phyloP scores from a whole-genome alignment of 192 early-diverging fungal genomes.

The Spizellomyces punctatus region DNA sequence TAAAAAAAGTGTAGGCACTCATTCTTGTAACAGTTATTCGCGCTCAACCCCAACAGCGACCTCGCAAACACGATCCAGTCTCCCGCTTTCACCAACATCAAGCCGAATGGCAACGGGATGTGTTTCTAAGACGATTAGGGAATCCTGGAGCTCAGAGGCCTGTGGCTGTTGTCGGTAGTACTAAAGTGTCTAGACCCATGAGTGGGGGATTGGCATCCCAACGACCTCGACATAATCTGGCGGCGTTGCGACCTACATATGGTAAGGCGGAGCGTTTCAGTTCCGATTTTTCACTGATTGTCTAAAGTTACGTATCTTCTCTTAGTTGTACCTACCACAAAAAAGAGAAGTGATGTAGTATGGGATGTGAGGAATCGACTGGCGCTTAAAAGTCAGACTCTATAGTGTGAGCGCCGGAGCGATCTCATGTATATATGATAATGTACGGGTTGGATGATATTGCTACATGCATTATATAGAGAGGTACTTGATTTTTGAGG shows the following conservation, averaged over 20 bases:
- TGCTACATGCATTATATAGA: too few species aligned
- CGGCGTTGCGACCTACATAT: conserved; percentile 11
- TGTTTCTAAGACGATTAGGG: conserved; percentile 28
- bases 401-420: too few species aligned
- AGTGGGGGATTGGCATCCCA: background rate
- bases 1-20: too few species aligned
- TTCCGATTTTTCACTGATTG: background rate
- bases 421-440: too few species aligned
- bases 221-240: conserved; percentile 2
- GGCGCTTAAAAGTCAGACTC: background rate
- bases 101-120: conserved; percentile 28
- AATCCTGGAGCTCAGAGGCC: background rate
- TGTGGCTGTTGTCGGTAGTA: background rate
- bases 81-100: conserved; percentile 37
- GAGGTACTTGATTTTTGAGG: too few species aligned
- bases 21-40: too few species aligned
- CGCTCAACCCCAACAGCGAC: background rate
- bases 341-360: conserved; percentile 31
- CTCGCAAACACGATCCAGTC: conserved; percentile 35
- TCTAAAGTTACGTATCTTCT: background rate
- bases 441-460: too few species aligned
- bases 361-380: conserved; percentile 32
- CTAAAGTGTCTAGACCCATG: conserved; percentile 4
- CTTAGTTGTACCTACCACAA: conserved; percentile 32
- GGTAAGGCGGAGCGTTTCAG: background rate